Conservation (phyloP, 331 rosid species). For the Prunus yedoensis region DNA sequence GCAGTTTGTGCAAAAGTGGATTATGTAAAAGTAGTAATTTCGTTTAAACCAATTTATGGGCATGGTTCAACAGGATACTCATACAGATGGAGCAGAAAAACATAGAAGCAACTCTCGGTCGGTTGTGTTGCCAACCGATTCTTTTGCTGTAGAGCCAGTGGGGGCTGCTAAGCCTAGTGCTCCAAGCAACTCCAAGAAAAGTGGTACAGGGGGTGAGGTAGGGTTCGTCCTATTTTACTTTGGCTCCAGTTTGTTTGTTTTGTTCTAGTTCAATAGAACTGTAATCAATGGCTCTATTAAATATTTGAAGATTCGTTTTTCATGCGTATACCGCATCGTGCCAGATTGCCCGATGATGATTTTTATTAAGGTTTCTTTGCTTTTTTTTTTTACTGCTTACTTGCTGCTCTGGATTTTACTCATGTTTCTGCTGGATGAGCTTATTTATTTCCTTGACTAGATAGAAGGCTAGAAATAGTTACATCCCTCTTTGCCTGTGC, state of each 20-base stretch:
- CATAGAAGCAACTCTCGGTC: slow-evolving; percentile 16
- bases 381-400: not conserved
- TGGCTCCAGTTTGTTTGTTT: slow-evolving; percentile 3
- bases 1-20: slow-evolving; percentile 17
- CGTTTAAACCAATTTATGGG: slow-evolving; percentile 12
- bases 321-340: not conserved
- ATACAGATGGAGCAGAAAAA: slow-evolving; percentile 39
- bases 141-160: slow-evolving; percentile 16
- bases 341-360: not conserved
- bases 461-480: not conserved
- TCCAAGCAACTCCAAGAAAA: slow-evolving; percentile 45
- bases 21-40: not conserved
- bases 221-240: slow-evolving; percentile 25
- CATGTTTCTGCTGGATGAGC: not conserved
- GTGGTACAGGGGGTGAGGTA: slow-evolving; percentile 64
- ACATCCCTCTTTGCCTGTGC: slow-evolving; percentile 8
- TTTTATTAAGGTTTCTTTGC: not conserved
- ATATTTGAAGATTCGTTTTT: not conserved
- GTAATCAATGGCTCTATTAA: not conserved
- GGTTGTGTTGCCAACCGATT: slow-evolving; percentile 13
- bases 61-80: slow-evolving; percentile 48
- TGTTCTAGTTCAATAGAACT: not conserved
- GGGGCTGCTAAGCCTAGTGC: slow-evolving; percentile 20
- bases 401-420: not conserved
- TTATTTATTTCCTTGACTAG: not conserved